Percentiles rank a stretch among this genome's conserved stretches.
phyloP scores from a whole-genome alignment of 2,329 filamentous ascomycete species.

The Aspergillus sp. region DNA sequence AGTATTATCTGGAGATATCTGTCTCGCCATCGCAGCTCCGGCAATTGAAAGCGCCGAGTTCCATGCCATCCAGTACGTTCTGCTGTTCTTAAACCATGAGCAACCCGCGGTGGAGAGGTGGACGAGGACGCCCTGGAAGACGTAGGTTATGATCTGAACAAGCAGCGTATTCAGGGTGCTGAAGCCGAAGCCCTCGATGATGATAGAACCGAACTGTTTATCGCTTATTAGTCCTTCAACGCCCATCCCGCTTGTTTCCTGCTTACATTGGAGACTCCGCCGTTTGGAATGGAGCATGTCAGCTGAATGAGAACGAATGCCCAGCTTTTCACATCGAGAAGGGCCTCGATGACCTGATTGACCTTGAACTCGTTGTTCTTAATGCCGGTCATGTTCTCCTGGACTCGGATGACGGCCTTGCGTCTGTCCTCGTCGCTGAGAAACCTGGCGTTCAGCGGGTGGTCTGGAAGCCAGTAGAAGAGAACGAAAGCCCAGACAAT shows the following conservation, averaged over 20 bases:
- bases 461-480: background rate
- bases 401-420: background rate
- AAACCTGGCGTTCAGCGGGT: background rate
- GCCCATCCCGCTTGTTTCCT: background rate
- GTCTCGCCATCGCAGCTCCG: conserved; percentile 22
- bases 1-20: conserved; percentile 11
- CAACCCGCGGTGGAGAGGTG: conserved; percentile 3
- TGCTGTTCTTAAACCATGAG: background rate
- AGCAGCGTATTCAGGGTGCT: conserved; percentile 41
- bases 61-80: conserved; percentile 2
- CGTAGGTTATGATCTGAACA: conserved; percentile 32
- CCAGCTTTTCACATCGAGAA: background rate
- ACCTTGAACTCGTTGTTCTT: background rate
- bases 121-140: conserved; percentile 38
- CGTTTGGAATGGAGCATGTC: conserved; percentile 34
- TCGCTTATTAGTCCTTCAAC: too few relatives aligned
- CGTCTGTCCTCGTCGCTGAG: background rate
- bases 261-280: conserved; percentile 28
- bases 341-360: background rate
- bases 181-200: conserved; percentile 38
- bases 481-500: background rate
- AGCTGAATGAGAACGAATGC: background rate
- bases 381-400: conserved; percentile 1
- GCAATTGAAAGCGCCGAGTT: conserved; percentile 13
- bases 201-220: conserved; percentile 30